Evolutionary conservation across 2,329 filamentous ascomycete species (phyloP), one percentile per base, ranked within the genome.

Genomic region (Pyricularia pennisetigena): DNA sequence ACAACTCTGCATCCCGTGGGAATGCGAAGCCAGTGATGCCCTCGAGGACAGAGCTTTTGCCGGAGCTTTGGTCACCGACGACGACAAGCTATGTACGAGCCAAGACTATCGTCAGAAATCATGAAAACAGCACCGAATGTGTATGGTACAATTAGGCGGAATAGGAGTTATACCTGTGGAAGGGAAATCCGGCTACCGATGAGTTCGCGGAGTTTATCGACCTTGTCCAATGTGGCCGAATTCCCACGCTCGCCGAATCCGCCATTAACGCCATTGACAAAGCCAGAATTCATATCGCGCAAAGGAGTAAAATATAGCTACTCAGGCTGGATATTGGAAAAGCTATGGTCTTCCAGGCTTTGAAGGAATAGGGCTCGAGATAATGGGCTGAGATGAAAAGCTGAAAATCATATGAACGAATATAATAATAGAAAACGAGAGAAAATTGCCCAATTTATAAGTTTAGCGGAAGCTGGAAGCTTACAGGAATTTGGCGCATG

Each of bases 21-120:
- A 85, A 83, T 0, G 79, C 78, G 54, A 85, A 82, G 0, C 80
- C 81, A 0, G 82, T 85, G 32, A 85, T 70, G n/a, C 79, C 94
- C 75, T 95, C 91, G 41, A 95, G 80, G 24, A 95, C 90, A 2
- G 91, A 94, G 76, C 90, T 93, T 81, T 96, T 96, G 74, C 92
- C 92, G 64, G 91, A 93, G 0, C 90, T 94, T 75, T 95, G 92
- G 72, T 92, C 93, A 70, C 92, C 92, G 12, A 94, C 91, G 8
- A 94, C 92, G 41, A 90, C 90, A 72, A 95, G 91, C 80, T 93
- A 88, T 54, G 3, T 73, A 80, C 81, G 0, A 82, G 74, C 41
- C 41, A 54, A 54, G 16, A 54, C 41, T 3, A 54, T 54, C 41
- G 41, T 54, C 41, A 54, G 20, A 54, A 54, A 54, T 54, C 20